These are phyloP conservation scores for Phanerochaete sordida DNA, from an alignment of 768 basidiomycete species.

Conservation along the genomic window DNA sequence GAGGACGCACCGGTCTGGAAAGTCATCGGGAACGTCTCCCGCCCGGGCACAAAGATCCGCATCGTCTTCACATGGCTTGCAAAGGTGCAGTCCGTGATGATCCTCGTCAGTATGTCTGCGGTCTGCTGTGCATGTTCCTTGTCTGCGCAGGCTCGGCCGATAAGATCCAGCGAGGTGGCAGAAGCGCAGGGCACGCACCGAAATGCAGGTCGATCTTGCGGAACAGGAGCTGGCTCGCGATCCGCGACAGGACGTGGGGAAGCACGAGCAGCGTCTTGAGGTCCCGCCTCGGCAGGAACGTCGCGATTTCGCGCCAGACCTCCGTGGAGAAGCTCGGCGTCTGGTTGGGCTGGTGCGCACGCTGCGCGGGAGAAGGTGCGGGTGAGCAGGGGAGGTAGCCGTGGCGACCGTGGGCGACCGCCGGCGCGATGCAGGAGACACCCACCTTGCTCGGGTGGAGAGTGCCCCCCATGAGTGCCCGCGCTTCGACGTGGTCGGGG, in stretches of 20 bases:
- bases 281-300: conserved; percentile 59
- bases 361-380: background rate
- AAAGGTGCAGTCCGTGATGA: conserved; percentile 58
- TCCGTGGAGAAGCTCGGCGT: conserved; percentile 60
- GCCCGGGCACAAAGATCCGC: conserved; percentile 53
- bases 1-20: conserved; percentile 57
- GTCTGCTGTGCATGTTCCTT: conserved; percentile 58
- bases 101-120: conserved; percentile 66
- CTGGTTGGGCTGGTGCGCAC: conserved; percentile 31
- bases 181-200: conserved; percentile 22
- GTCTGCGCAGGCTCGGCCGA: conserved; percentile 25
- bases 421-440: conserved; percentile 4
- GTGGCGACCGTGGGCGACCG: too few species aligned
- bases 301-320: conserved; percentile 69
- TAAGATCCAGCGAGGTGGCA: background rate
- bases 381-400: background rate
- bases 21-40: conserved; percentile 47
- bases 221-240: conserved; percentile 67
- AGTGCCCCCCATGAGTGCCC: conserved; percentile 51
- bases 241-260: conserved; percentile 62
- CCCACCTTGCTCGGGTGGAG: conserved; percentile 55
- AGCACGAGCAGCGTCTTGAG: conserved; percentile 62
- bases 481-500: conserved; percentile 69
- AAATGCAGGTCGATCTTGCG: conserved; percentile 63
- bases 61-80: conserved; percentile 55